Conservation (phyloP, 495 filamentous ascomycete species). For the Penicillium diatomitis region DNA sequence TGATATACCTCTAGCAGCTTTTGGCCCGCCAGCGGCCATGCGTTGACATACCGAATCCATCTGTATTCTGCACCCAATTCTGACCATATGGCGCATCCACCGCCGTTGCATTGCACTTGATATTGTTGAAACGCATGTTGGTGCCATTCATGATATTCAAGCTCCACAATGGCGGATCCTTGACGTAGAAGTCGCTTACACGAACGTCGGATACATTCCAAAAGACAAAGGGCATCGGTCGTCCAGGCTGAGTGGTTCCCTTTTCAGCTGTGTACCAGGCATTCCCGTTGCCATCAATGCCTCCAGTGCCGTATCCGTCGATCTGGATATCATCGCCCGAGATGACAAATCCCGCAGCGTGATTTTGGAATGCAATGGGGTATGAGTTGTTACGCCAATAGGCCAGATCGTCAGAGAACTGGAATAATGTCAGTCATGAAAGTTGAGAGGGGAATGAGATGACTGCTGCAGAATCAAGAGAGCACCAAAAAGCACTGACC, state of each 20-base stretch:
- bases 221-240: constrained; percentile 53
- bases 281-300: constrained; percentile 47
- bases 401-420: constrained; percentile 42
- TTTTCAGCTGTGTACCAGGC: constrained; percentile 38
- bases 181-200: constrained; percentile 45
- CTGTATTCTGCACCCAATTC: constrained; percentile 53
- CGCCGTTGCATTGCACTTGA: constrained; percentile 40
- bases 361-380: constrained; percentile 48
- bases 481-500: constrained; percentile 11
- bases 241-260: constrained; percentile 38
- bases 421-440: not conserved
- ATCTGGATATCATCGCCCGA: constrained; percentile 40
- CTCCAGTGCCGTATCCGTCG: constrained; percentile 42
- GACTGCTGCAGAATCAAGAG: no score
- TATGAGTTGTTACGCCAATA: constrained; percentile 51
- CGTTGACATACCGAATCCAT: constrained; percentile 36
- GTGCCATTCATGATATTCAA: constrained; percentile 53
- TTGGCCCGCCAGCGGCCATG: no score
- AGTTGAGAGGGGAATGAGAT: no score
- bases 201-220: constrained; percentile 49
- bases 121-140: constrained; percentile 45
- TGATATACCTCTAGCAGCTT: no score
- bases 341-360: constrained; percentile 44
- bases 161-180: constrained; percentile 44
- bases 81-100: constrained; percentile 39